Evolutionary conservation across 2,329 filamentous ascomycete species (phyloP), one percentile per base, ranked within the genome.

Genomic region (Apiospora saccharicola): DNA sequence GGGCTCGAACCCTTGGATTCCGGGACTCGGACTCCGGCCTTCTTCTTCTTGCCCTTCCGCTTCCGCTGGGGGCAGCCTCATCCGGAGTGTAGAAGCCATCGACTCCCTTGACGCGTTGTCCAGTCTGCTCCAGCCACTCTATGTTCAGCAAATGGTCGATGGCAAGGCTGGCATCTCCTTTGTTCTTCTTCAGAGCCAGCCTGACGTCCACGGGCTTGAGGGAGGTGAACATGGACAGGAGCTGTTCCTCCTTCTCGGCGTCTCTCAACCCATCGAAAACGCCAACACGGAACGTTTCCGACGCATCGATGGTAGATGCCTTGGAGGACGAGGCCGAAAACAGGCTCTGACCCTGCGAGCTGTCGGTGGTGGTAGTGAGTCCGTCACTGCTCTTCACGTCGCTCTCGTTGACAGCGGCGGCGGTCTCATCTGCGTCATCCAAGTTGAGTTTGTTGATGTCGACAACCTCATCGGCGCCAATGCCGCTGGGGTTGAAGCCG

Each of bases 101-200:
- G n/a, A 98, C 86, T 0, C 95, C 94, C 79, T 93, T 96, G 1
- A 87, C 84, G 1, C 88, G 85, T 71, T 89, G 85, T 0, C 89
- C 89, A 0, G 86, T 88, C 72, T 94, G 90, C 72, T 94, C 90
- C 5, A 98, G 90, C 78, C 92, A 94, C 26, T 93, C 90, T 19
- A 94, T 86, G 75, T 93, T 97, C 44, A 98, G 87, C 16, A 98
- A 85, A 72, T 94, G 91, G 77, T 98, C 94, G 74, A 97, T 91
- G 1, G 94, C 90, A 19, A 86, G 86, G 72, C 91, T 89, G 51
- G 93, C 89, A 75, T 94, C 90, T 0, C 91, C 90, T 14, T 89
- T 86, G 43, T 87, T 89, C 77, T 94, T 93, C 75, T 89, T 90
- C 69, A 98, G 82, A 0, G 91, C 89, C 74, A 91, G 88, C 57